These are phyloP conservation scores for Kickxella alabastrina DNA, from an alignment of 192 early-diverging fungal species.

Conservation along the genomic window DNA sequence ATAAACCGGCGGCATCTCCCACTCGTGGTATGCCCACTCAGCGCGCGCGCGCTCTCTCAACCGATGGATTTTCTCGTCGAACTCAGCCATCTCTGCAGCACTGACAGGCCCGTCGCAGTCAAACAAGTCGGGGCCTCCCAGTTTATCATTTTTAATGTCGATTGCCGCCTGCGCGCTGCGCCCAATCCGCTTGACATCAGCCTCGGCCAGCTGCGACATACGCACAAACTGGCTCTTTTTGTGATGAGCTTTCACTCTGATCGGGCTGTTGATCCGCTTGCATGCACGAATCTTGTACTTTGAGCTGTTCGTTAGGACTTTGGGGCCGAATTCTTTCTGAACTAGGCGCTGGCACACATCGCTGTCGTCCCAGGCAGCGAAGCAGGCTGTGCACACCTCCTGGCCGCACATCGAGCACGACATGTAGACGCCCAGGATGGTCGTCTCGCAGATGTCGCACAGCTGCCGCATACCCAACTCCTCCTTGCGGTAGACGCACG, in stretches of 20 bases:
- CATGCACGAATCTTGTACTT: neutral
- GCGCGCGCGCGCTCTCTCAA: constrained; percentile 31
- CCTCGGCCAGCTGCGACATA: constrained; percentile 3
- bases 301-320: neutral
- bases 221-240: constrained; percentile 24
- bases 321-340: neutral
- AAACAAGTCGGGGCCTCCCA: neutral
- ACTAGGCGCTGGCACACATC: neutral
- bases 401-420: constrained; percentile 32
- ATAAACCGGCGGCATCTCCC: constrained; percentile 30
- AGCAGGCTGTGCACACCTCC: constrained; percentile 52
- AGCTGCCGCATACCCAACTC: constrained; percentile 29
- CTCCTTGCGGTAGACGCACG: constrained; percentile 8
- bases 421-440: constrained; percentile 46
- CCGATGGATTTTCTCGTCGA: constrained; percentile 2
- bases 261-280: neutral
- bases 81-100: neutral
- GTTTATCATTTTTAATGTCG: neutral
- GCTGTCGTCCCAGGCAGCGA: constrained; percentile 21
- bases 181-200: constrained; percentile 2
- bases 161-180: neutral
- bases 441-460: constrained; percentile 54
- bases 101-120: constrained; percentile 15
- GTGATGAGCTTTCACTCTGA: neutral
- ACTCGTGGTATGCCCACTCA: constrained; percentile 18